Percentiles rank a stretch among this genome's conserved stretches.
phyloP scores from a whole-genome alignment of 495 filamentous ascomycete genomes.

The Penicillium coprophilum region DNA sequence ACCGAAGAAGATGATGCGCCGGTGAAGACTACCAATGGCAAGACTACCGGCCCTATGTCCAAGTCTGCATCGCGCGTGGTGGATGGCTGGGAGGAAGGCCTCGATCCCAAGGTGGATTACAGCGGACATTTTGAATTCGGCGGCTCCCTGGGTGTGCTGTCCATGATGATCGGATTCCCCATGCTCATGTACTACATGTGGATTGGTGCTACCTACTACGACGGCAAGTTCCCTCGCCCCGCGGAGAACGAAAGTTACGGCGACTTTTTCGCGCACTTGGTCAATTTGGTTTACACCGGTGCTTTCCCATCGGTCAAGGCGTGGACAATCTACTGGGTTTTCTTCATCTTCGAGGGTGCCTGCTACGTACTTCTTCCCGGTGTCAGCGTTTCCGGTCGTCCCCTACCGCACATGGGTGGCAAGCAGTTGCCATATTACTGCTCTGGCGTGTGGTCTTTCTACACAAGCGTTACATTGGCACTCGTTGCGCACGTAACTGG shows the following conservation, averaged over 20 bases:
- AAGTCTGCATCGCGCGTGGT: conserved; percentile 45
- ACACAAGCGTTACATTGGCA: conserved; percentile 72
- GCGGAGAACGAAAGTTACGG: conserved; percentile 60
- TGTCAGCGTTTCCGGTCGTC: conserved; percentile 78
- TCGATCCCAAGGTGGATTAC: conserved; percentile 76
- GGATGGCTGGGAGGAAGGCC: conserved; percentile 65
- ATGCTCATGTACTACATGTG: conserved; percentile 98
- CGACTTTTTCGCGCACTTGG: conserved; percentile 69
- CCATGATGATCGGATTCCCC: conserved; percentile 92
- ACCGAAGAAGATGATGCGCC: conserved; percentile 32
- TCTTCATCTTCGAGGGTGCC: conserved; percentile 77
- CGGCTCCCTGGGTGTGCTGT: conserved; percentile 69
- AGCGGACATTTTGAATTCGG: conserved; percentile 87
- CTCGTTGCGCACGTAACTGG: conserved; percentile 72
- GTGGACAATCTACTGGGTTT: conserved; percentile 91
- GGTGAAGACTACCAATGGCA: conserved; percentile 40
- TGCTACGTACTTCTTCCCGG: conserved; percentile 85
- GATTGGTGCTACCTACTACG: conserved; percentile 90
- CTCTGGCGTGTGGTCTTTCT: conserved; percentile 83
- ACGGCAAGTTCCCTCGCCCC: conserved; percentile 74
- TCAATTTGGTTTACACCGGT: conserved; percentile 68
- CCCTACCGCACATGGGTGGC: conserved; percentile 76
- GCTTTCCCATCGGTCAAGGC: conserved; percentile 78
- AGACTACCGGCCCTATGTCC: conserved; percentile 29
- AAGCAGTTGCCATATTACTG: conserved; percentile 91